Evolutionary conservation across 164 flowering plant genomes (phyloP), one percentile per base, ranked within the genome.

Genomic region (Aristolochia contorta): DNA sequence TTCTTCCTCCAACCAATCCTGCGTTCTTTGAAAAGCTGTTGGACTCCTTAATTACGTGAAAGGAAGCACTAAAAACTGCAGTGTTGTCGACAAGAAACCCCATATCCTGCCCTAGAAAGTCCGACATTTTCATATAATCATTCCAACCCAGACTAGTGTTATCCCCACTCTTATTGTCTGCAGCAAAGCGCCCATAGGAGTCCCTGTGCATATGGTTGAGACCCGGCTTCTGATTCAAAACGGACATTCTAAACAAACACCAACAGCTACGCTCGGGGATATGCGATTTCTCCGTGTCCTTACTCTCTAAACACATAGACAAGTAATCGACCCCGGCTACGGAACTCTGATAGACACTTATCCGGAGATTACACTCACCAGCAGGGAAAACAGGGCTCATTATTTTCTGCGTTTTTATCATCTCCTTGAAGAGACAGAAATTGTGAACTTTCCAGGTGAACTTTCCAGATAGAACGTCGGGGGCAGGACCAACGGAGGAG

Each of bases 141-240:
- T 89, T 92, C 98, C 98, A 89, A 1, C 98, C 98, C 67, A 92
- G 77, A 68, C 96, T 92, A 0, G 96, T 87, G 64, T 92, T 92
- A 61, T 92, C 98, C 53, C 98, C 96, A 58, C 83, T 80, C 79
- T 86, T 89, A 62, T 87, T 89, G 72, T 92, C 98, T 0, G 86
- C 90, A 0, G 96, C 98, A 76, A 92, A 92, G 56, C 98, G 75
- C 59, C 98, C 98, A 73, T 89, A 89, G 0, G 96, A 89, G 54
- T 89, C 98, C 71, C 96, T 68, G 57, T 89, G 98, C 79, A 86
- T 81, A 53, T 89, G 96, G 66, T 79, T 92, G 16, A 73, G 75
- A 54, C 96, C 96, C 0, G 81, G 88, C 69, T 79, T 84, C 77
- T 89, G 96, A 66, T 87, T 89, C 87, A 89, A 75, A 59, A 83